Conservation (phyloP, 805 yeast genomes). For the Wickerhamiella vanderwaltii region DNA sequence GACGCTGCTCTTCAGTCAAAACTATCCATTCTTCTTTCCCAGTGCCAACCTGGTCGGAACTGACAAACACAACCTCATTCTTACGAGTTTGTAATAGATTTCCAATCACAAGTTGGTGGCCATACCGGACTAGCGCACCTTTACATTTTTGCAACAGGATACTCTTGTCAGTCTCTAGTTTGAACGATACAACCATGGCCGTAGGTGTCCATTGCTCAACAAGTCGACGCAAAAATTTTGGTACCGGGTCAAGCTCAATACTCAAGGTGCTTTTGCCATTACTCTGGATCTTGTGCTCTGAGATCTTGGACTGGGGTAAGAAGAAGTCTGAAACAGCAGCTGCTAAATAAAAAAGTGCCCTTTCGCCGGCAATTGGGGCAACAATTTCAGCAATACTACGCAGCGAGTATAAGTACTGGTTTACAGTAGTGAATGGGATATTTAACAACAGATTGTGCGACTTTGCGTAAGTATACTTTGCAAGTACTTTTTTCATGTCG, state of each 20-base stretch:
- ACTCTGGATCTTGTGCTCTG: conserved; percentile 92
- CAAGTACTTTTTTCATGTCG: conserved; percentile 46
- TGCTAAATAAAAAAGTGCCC: conserved; percentile 74
- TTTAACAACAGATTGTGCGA: conserved; percentile 43
- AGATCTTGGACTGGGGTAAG: conserved; percentile 70
- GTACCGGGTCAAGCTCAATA: conserved; percentile 88
- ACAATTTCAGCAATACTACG: conserved; percentile 51
- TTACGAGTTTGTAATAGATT: conserved; percentile 83
- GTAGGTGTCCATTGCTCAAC: conserved; percentile 92
- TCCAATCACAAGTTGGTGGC: conserved; percentile 91
- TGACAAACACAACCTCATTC: conserved; percentile 73
- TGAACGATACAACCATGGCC: conserved; percentile 89
- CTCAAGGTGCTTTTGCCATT: conserved; percentile 53
- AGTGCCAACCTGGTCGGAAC: conserved; percentile 25
- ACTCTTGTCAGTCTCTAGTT: conserved; percentile 72
- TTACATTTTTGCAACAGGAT: conserved; percentile 64
- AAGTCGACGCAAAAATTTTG: conserved; percentile 76
- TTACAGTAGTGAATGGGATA: conserved; percentile 88
- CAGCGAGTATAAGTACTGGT: conserved; percentile 81
- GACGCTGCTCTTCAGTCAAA: conserved; percentile 33
- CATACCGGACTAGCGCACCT: conserved; percentile 71
- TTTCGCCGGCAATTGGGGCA: conserved; percentile 36
- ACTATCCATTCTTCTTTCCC: conserved; percentile 15
- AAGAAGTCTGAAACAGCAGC: conserved; percentile 98
- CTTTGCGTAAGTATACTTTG: conserved; percentile 38